Evolutionary conservation across 768 basidiomycete genomes (phyloP), one percentile per base, ranked within the genome.

Genomic region (Leucocoprinus sp.): DNA sequence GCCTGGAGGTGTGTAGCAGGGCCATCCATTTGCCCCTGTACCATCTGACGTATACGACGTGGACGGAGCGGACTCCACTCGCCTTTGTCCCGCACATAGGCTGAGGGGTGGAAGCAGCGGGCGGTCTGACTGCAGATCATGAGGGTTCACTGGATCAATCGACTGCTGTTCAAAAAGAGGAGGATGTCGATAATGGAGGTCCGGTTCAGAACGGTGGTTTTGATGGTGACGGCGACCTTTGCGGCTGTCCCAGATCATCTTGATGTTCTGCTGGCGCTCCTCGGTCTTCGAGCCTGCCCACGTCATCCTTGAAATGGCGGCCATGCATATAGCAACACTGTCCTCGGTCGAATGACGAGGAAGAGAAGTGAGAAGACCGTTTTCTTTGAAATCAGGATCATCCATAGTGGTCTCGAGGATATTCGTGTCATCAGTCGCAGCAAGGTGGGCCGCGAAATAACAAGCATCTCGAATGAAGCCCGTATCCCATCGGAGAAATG

Each of bases 391-490:
- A 19, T 62, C 53, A 24, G 60, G 59, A 26, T 63, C 66, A 44
- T 70, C 68, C 8, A 53, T 48, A 18, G 52, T 49, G 19, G 54
- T 38, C 26, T 69, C 66, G 5, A 66, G 55, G 27, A 63, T 55
- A n/a, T 71, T 70, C 31, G 63, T 62, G 14, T 82, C 79, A 4
- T 76, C 66, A 12, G 75, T 79, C 0, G 85, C 86, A 5, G 89
- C 73, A 29, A 92, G 65, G 50, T 84, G 76, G 2, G 80, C 90
- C 3, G 88, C 87, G 55, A 84, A 93, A 71, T 84, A 95, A 55
- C 84, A 89, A 2, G 93, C 93, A 55, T 95, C 92, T 15, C 87
- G 77, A 43, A 93, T 80, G 3, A 93, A 71, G 15, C 84, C 83
- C 1, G 90, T 78, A 58, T 97, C 93, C 71, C 84, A 93, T 54